Evolutionary conservation across 2,329 filamentous ascomycete genomes (phyloP).

Genomic region (Alternaria ventricosa): DNA sequence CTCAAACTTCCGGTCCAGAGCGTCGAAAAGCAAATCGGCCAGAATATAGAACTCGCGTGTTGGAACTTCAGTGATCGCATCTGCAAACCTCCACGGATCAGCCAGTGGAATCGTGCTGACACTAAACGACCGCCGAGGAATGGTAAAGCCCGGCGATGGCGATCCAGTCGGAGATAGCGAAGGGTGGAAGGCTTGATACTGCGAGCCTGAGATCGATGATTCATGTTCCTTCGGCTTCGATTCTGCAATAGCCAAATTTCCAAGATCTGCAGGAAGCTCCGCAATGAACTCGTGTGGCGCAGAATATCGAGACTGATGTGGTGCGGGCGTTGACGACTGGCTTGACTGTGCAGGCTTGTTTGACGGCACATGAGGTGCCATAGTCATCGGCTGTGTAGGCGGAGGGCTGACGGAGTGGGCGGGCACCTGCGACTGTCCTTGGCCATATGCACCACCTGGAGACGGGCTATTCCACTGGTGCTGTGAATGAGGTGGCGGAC

Average conservation of each 20-base stretch:
- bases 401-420: conserved; percentile 26
- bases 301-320: conserved; percentile 16
- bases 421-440: conserved; percentile 14
- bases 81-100: conserved; percentile 46
- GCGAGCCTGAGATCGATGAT: conserved; percentile 9
- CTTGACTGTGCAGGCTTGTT: conserved; percentile 13
- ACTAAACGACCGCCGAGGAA: conserved; percentile 39
- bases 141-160: conserved; percentile 29
- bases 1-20: conserved; percentile 42
- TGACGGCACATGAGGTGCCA: conserved; percentile 15
- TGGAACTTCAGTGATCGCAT: conserved; percentile 39
- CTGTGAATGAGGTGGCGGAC: conserved; percentile 22
- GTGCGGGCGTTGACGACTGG: conserved; percentile 19
- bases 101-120: conserved; percentile 34
- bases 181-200: conserved; percentile 42
- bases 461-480: conserved; percentile 34
- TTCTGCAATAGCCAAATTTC: conserved; percentile 30
- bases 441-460: conserved; percentile 20
- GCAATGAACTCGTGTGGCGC: conserved; percentile 39
- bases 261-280: conserved; percentile 44
- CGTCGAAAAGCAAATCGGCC: conserved; percentile 45
- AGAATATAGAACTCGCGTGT: conserved; percentile 47
- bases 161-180: conserved; percentile 18
- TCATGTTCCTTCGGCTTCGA: conserved; percentile 17
- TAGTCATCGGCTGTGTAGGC: conserved; percentile 17